These are phyloP conservation scores for Aspergillus amoenus DNA, from an alignment of 2,329 filamentous ascomycete genomes.

Conservation along the genomic window DNA sequence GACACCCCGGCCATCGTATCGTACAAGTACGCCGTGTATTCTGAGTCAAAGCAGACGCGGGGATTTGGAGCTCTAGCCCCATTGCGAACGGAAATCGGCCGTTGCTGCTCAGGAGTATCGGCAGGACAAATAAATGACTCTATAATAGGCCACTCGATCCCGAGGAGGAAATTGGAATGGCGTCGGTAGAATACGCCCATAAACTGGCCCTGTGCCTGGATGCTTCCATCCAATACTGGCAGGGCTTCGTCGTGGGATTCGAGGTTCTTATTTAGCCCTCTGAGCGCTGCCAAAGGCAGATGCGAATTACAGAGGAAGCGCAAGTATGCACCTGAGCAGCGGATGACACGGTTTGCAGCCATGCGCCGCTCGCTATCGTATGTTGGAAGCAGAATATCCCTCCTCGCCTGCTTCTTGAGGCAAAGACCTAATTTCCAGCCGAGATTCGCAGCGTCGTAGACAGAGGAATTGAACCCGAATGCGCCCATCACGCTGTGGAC, in stretches of 20 bases:
- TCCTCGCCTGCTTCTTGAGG: background rate
- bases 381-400: background rate
- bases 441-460: conserved; percentile 1
- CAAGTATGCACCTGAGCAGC: background rate
- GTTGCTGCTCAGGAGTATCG: background rate
- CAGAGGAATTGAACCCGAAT: conserved; percentile 1
- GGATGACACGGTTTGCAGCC: conserved; percentile 1
- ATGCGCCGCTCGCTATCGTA: background rate
- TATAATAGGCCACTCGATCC: background rate
- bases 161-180: background rate
- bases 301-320: conserved; percentile 1
- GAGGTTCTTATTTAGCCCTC: background rate
- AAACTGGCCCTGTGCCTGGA: background rate
- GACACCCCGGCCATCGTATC: conserved; percentile 3
- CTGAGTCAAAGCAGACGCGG: background rate
- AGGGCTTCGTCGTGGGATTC: background rate
- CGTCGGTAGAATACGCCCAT: background rate
- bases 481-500: conserved; percentile 1
- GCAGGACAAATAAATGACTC: background rate
- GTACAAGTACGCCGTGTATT: conserved; percentile 2
- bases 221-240: background rate
- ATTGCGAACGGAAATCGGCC: background rate
- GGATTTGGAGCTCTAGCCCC: conserved; percentile 2
- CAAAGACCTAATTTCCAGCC: conserved; percentile 1
- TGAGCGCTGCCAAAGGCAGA: background rate